These are phyloP conservation scores for Trametes elegans DNA, from an alignment of 768 basidiomycete genomes.

Conservation along the genomic window DNA sequence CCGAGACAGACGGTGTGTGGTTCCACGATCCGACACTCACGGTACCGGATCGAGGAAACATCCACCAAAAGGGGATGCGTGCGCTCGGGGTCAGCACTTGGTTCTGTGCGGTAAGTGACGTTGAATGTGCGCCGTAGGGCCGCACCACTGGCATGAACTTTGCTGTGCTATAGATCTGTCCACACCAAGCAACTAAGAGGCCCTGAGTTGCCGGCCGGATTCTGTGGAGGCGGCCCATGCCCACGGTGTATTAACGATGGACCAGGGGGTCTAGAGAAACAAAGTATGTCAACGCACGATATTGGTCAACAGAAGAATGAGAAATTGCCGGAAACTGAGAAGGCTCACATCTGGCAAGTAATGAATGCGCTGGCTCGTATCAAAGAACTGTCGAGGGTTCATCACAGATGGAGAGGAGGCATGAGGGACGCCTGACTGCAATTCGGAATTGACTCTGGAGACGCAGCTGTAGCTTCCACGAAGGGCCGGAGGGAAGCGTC, in stretches of 20 bases:
- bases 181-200: too few relatives aligned
- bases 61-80: slow-evolving; percentile 4
- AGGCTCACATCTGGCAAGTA: not conserved
- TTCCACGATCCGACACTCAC: slow-evolving; percentile 13
- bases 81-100: not conserved
- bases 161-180: too few relatives aligned
- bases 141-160: too few relatives aligned
- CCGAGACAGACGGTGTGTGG: not conserved
- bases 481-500: slow-evolving; percentile 14
- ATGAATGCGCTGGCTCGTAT: slow-evolving; percentile 1
- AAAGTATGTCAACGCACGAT: not conserved
- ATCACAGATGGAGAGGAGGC: slow-evolving; percentile 19
- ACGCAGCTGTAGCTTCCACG: slow-evolving; percentile 18
- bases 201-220: too few relatives aligned
- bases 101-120: too few relatives aligned
- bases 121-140: not conserved
- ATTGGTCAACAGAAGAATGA: not conserved
- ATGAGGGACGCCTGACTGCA: slow-evolving; percentile 6
- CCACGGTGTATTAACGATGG: too few relatives aligned
- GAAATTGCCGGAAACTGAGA: not conserved
- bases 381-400: slow-evolving; percentile 16
- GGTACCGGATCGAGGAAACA: slow-evolving; percentile 12
- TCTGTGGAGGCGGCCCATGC: too few relatives aligned
- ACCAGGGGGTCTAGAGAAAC: not conserved
- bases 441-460: slow-evolving; percentile 22